phyloP scores from a whole-genome alignment of 2,329 filamentous ascomycete species.

The Fusarium sp. region DNA sequence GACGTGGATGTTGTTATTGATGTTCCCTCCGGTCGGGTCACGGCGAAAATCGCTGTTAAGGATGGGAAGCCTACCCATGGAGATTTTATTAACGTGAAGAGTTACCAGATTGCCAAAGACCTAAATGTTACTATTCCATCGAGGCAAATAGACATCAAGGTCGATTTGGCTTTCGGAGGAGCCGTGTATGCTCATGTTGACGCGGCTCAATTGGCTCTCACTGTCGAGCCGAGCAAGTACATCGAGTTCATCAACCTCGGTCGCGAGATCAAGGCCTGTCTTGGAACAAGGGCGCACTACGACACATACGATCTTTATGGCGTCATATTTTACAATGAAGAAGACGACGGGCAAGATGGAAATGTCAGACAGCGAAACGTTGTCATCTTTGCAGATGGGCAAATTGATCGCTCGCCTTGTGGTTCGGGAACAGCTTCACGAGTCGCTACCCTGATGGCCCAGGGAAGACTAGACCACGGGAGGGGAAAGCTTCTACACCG shows the following conservation, averaged over 20 bases:
- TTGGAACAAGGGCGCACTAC: constrained; percentile 18
- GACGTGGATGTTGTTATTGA: constrained; percentile 32
- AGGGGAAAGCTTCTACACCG: constrained; percentile 12
- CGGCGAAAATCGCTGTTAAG: background rate
- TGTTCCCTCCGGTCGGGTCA: constrained; percentile 31
- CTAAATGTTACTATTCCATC: constrained; percentile 9
- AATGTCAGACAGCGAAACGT: constrained; percentile 35
- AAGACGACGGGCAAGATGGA: background rate
- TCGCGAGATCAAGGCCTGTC: constrained; percentile 29
- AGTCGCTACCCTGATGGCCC: constrained; percentile 21
- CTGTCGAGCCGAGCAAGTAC: constrained; percentile 13
- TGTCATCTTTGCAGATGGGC: constrained; percentile 44
- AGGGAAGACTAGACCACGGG: background rate
- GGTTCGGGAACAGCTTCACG: constrained; percentile 44
- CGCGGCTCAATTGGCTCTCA: constrained; percentile 13
- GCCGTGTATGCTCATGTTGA: constrained; percentile 33
- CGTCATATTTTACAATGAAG: constrained; percentile 31
- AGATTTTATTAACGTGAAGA: constrained; percentile 37
- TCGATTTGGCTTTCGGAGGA: constrained; percentile 24
- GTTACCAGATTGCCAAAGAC: constrained; percentile 27
- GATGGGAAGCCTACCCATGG: constrained; percentile 7
- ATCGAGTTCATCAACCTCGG: constrained; percentile 33
- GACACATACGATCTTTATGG: constrained; percentile 27
- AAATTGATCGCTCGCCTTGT: constrained; percentile 45
- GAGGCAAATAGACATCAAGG: accelerated